Evolutionary conservation across 306 rosid species (phyloP).

Genomic region (Oxytropis ochrocephala): DNA sequence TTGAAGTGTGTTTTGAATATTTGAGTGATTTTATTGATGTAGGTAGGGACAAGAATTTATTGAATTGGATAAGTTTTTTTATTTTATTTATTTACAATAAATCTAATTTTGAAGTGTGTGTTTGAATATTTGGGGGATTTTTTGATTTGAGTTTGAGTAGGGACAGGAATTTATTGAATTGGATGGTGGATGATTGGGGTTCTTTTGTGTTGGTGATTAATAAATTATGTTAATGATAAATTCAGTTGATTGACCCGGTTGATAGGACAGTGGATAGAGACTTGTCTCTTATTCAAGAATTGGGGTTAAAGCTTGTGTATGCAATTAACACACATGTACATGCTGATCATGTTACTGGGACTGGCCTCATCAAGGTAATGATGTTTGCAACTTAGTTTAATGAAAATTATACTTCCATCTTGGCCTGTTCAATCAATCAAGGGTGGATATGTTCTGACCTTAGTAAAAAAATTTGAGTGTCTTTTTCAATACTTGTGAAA

Average conservation of each 20-base stretch:
- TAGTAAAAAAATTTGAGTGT: not conserved
- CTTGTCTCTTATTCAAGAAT: constrained; percentile 55
- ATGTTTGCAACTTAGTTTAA: not conserved
- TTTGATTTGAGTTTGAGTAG: constrained; percentile 15
- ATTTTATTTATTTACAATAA: not conserved
- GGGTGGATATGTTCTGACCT: not conserved
- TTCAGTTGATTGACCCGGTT: constrained; percentile 96
- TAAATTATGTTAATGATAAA: not conserved
- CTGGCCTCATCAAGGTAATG: constrained; percentile 73
- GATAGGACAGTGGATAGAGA: constrained; percentile 91
- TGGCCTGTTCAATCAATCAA: not conserved
- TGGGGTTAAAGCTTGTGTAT: constrained; percentile 67
- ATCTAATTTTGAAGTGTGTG: not conserved
- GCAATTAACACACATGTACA: constrained; percentile 97
- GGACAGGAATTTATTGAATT: not conserved
- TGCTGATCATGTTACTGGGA: constrained; percentile 98
- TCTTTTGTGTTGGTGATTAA: not conserved
- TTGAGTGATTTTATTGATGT: not conserved
- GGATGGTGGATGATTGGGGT: not conserved
- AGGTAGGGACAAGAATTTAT: not conserved
- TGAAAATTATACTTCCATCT: not conserved
- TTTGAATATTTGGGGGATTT: not conserved
- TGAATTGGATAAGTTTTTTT: constrained; percentile 9
- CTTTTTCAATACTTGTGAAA: not conserved
- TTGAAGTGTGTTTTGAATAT: not conserved